Evolutionary conservation across 441 rosid species (phyloP), one percentile per base, ranked within the genome.

Genomic region (Breynia disticha): DNA sequence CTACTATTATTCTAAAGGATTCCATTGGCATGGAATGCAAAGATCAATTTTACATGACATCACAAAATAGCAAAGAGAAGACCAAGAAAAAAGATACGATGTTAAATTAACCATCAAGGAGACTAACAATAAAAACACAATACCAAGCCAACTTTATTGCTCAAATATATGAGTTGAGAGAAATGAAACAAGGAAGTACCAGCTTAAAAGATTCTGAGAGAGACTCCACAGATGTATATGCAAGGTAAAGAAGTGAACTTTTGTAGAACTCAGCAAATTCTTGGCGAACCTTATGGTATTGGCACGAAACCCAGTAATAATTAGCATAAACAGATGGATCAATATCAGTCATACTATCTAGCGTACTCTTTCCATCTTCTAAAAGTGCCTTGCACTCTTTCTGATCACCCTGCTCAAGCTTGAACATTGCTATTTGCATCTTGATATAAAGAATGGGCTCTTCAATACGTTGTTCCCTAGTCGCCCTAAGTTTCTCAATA

Each of bases 291-390:
- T 93, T 93, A 64, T 84, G 80, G 63, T 66, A 88, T 63, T 88
- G 97, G 57, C 91, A 88, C 44, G 98, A 81, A 54, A 93, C 87
- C 97, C 98, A 93, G 66, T 73, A 86, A 57, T 76, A 86, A 77
- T 72, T 88, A 32, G 96, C 91, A 67, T 93, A 79, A 4, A 93
- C 98, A n/a, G 98, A 84, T 11, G 99, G 97, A 77, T 93, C 99
- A 24, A 93, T 93, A 60, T 93, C 97, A 8, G 96, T 93, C 99
- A 93, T 89, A 56, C 90, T 81, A 75, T 86, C 96, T 19, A 86
- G 74, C 39, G 82, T 79, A 59, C 71, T 79, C 71, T 84, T 89
- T n/a, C 84, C 97, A 71, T 84, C 90, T 19, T 93, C 99, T 44
- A 93, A 71, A 55, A 89, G 87, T 59, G 79, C 80, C 74, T 89